Percentiles rank a stretch among this genome's conserved stretches.
Evolutionary conservation across 169 alveolate genomes (phyloP).

Genomic region (Cryptosporidium muris): DNA sequence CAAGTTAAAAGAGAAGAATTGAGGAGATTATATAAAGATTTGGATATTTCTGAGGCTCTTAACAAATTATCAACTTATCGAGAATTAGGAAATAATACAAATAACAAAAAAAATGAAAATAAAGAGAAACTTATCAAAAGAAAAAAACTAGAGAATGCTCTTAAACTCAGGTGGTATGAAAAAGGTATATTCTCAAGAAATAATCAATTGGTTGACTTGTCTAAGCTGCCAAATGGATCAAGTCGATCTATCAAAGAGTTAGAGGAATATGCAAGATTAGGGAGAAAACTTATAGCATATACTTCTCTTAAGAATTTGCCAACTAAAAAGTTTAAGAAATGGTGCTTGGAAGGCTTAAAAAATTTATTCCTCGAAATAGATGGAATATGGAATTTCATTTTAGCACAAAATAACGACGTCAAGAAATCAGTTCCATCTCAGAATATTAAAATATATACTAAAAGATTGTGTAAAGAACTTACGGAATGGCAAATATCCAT

Average conservation of each 20-base stretch:
- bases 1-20: constrained; percentile 2
- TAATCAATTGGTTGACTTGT: background rate
- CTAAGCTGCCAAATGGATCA: background rate
- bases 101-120: constrained; percentile 35
- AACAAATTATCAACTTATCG: too few species aligned
- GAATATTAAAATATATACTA: constrained; percentile 37
- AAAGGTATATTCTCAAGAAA: background rate
- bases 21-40: background rate
- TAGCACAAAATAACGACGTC: background rate
- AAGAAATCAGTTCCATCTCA: background rate
- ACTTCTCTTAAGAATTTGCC: constrained; percentile 48
- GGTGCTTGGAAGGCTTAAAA: constrained; percentile 12
- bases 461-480: constrained; percentile 30
- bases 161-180: constrained; percentile 2
- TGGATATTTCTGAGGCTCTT: too few species aligned
- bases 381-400: constrained; percentile 2
- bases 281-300: constrained; percentile 20
- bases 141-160: constrained; percentile 23
- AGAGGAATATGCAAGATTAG: constrained; percentile 33
- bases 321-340: background rate
- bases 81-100: background rate
- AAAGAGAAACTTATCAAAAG: constrained; percentile 28
- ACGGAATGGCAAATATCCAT: constrained; percentile 55
- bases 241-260: constrained; percentile 41
- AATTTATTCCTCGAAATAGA: constrained; percentile 23